phyloP scores from a whole-genome alignment of 768 basidiomycete genomes.

The Psilocybe cubensis region DNA sequence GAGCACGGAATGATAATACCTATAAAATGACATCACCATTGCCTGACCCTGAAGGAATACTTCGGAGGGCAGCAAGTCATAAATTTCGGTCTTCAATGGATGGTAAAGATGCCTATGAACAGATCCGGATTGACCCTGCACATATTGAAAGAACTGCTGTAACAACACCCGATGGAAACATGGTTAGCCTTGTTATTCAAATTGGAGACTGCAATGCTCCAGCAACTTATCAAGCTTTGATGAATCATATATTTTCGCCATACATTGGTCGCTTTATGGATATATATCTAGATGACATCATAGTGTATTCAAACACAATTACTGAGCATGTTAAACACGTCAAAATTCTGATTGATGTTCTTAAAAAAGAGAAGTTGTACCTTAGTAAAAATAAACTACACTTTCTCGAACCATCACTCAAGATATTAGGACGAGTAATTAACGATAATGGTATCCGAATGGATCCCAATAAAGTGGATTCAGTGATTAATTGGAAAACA shows the following conservation, averaged over 20 bases:
- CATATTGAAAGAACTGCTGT: slow-evolving; percentile 28
- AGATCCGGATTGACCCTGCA: slow-evolving; percentile 31
- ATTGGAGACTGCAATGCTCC: slow-evolving; percentile 35
- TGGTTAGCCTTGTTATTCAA: slow-evolving; percentile 39
- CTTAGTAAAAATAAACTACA: slow-evolving; percentile 36
- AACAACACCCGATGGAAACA: slow-evolving; percentile 43
- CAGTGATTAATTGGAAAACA: slow-evolving; percentile 34
- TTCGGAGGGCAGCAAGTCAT: slow-evolving; percentile 30
- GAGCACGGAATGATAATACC: slow-evolving; percentile 42
- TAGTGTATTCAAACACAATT: slow-evolving; percentile 43
- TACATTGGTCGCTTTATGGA: slow-evolving; percentile 40
- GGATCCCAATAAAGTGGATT: slow-evolving; percentile 48
- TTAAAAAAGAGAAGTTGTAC: slow-evolving; percentile 37
- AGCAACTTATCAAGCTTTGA: slow-evolving; percentile 45
- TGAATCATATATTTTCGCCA: slow-evolving; percentile 40
- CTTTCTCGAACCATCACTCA: slow-evolving; percentile 31
- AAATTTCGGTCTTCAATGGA: slow-evolving; percentile 38
- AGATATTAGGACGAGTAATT: slow-evolving; percentile 30
- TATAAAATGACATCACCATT: slow-evolving; percentile 38
- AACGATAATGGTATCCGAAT: slow-evolving; percentile 41
- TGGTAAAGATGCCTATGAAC: slow-evolving; percentile 44
- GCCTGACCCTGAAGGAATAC: slow-evolving; percentile 43
- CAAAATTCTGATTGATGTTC: slow-evolving; percentile 31
- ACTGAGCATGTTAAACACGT: slow-evolving; percentile 39
- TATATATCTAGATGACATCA: slow-evolving; percentile 42